Evolutionary conservation across 495 filamentous ascomycete species (phyloP), one percentile per base, ranked within the genome.

Genomic region (Immersiella caudata): DNA sequence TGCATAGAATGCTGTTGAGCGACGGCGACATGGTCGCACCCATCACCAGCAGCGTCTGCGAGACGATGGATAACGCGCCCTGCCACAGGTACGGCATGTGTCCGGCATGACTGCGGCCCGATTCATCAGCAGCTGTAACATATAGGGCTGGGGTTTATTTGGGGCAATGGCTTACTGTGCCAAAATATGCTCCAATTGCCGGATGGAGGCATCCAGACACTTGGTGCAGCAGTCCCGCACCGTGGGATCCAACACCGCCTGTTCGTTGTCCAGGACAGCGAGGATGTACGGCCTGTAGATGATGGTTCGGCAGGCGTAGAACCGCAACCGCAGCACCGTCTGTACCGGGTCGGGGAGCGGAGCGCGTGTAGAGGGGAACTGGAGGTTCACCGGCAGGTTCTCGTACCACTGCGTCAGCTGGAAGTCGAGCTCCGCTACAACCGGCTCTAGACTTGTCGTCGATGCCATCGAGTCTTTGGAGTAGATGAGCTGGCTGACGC

Each of bases 41-140:
- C 91, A 93, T 94, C 40, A 94, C 86, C 49, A 94, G 77, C 33
- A 93, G 81, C 1, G 89, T 89, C 78, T 94, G 91, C 8, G 89
- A 92, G 25, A 93, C 89, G 72, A 94, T 90, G 59, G 89, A 92
- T 52, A 94, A 82, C 1, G 91, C 91, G 36, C 91, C 91, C 79
- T 93, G 91, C 90, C 90, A 93, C 18, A 93, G 83, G 78, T 93
- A 93, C n/a, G 91, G 91, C 76, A 94, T 89, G 71, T 93, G 91
- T 65, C 91, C 91, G 71, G 90, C 90, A 71, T 92, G 91, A 80
- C 86, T 89, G 75, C 76, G 79, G 76, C 21, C 65, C 68, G 79
- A 82, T 76, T 77, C 57, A 75, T 83, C 78, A 82, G 79, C 81
- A 77, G 76, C 68, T 46, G 69, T 60, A 49, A 56, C 21, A 72